A percentile compares a stretch with the other conserved stretches of the same genome.
phyloP scores from a whole-genome alignment of 2,329 filamentous ascomycete genomes.

The Alternaria gaisen region DNA sequence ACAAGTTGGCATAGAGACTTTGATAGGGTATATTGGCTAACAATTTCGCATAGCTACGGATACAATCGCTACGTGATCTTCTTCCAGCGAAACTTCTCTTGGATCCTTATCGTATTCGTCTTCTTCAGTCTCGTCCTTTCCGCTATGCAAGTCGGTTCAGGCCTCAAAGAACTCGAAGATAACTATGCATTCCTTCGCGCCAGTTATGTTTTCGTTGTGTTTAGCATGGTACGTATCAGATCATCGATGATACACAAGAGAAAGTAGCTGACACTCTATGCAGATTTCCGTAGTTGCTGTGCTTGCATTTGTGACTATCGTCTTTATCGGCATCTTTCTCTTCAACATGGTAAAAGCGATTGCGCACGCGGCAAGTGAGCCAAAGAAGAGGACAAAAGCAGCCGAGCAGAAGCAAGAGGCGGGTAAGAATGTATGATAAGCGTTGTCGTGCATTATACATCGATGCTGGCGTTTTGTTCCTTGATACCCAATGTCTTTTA shows the following conservation, averaged over 20 bases:
- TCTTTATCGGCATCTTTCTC: conserved; percentile 46
- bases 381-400: conserved; percentile 39
- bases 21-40: background rate
- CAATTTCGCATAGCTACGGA: conserved; percentile 31
- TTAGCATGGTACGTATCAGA: conserved; percentile 35
- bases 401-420: conserved; percentile 14
- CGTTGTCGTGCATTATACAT: background rate
- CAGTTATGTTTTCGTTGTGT: conserved; percentile 47
- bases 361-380: conserved; percentile 46
- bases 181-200: conserved; percentile 37
- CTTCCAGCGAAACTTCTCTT: conserved; percentile 51
- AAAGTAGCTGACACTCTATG: background rate
- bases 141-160: conserved; percentile 51
- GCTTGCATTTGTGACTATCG: conserved; percentile 32
- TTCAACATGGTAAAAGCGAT: conserved; percentile 50
- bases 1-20: background rate
- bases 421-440: background rate
- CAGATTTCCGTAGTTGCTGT: conserved; percentile 39
- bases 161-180: conserved; percentile 33
- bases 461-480: background rate
- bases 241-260: background rate
- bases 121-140: conserved; percentile 49
- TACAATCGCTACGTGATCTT: conserved; percentile 53
- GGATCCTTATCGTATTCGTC: conserved; percentile 50
- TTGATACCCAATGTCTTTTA: background rate